phyloP scores from a whole-genome alignment of 2,329 filamentous ascomycete genomes.

The Aureobasidium namibiae region DNA sequence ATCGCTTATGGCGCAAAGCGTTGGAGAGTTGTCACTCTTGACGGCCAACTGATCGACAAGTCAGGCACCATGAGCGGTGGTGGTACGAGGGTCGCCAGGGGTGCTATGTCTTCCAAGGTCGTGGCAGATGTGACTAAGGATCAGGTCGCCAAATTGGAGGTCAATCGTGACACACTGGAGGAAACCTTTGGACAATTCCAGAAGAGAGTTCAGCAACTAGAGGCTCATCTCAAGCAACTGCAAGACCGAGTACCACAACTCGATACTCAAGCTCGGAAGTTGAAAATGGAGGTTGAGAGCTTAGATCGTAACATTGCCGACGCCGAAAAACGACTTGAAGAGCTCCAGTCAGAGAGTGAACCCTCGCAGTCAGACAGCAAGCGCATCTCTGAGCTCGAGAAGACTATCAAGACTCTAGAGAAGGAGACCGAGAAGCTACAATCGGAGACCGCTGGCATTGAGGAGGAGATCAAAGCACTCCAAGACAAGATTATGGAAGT shows the following conservation, averaged over 20 bases:
- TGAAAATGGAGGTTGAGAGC: constrained; percentile 80
- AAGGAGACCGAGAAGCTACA: constrained; percentile 73
- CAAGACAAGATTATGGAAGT: constrained; percentile 99
- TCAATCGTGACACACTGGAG: constrained; percentile 78
- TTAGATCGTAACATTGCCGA: constrained; percentile 76
- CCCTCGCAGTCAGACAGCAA: constrained; percentile 72
- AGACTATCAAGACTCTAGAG: constrained; percentile 66
- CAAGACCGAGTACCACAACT: constrained; percentile 72
- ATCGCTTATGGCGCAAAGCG: constrained; percentile 90
- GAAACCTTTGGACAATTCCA: constrained; percentile 77
- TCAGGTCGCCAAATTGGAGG: constrained; percentile 78
- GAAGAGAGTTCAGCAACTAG: constrained; percentile 72
- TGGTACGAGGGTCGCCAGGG: constrained; percentile 80
- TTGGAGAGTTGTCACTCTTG: constrained; percentile 94
- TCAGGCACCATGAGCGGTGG: constrained; percentile 98
- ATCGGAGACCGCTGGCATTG: constrained; percentile 77
- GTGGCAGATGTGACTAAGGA: constrained; percentile 81
- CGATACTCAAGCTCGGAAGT: constrained; percentile 87
- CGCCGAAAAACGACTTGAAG: constrained; percentile 74
- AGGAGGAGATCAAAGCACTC: constrained; percentile 83
- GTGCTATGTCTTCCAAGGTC: constrained; percentile 94
- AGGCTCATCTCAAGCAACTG: constrained; percentile 62
- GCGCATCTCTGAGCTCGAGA: constrained; percentile 63
- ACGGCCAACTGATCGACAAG: constrained; percentile 92
- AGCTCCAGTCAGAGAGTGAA: constrained; percentile 72